Evolutionary conservation across 164 flowering plant species (phyloP), one percentile per base, ranked within the genome.

Genomic region (Chimonanthus salicifolius): DNA sequence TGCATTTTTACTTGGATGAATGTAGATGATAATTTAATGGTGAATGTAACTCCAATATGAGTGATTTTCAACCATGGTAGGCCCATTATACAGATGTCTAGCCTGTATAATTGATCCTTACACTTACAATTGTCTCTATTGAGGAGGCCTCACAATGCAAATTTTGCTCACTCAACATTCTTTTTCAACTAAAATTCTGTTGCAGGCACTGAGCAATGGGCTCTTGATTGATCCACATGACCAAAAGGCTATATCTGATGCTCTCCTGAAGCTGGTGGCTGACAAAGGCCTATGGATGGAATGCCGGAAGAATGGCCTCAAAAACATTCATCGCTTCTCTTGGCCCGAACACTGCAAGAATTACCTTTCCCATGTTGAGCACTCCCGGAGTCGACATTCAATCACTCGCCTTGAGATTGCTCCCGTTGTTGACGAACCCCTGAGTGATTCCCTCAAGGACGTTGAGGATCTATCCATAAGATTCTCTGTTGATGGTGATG

Each of bases 291-390:
- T 83, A 11, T 91, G 97, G 92, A n/a, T 75, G 0, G 93, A 89
- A 33, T 89, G 92, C 65, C 82, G 92, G 2, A 88, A 85, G 76
- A 86, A 84, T 68, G 92, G 97, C 62, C 80, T 86, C 5, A 89
- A 85, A 70, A 86, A 91, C 77, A 91, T 91, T 76, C 90, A 89
- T 74, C 83, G 84, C 16, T 91, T 85, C 84, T 89, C 97, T 4
- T 91, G 97, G 97, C 84, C 97, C 6, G 97, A 91, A 75, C 97
- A 92, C 74, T 88, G 95, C 80, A 80, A 79, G 1, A 88, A 84
- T 78, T 92, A 90, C 79, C 90, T 92, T 47, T 89, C 93, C 72
- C 88, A 87, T 54, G 80, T 90, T 6, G 88, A 85, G 74, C 87
- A 88, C 70, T 89, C 90, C 81, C 79, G 88, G 66, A 84, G 80